Conservation (phyloP, 1,284 basidiomycete genomes). For the Kalmanozyma brasiliensis region DNA sequence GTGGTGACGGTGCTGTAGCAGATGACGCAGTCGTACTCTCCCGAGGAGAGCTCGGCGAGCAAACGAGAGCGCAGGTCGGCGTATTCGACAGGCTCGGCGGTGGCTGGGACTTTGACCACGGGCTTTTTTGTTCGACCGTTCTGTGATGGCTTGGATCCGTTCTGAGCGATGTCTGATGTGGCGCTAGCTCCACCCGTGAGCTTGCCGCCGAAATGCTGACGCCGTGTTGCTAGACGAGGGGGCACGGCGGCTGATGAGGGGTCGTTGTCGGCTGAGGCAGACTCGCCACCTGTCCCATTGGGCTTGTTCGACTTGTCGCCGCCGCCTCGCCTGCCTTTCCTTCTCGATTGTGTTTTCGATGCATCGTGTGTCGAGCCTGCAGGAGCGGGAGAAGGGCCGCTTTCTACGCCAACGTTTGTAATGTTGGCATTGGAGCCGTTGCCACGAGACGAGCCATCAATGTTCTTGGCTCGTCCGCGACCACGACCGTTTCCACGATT, state of each 20-base stretch:
- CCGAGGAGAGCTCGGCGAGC: slow-evolving; percentile 58
- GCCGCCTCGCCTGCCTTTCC: slow-evolving; percentile 9
- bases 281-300: slow-evolving; percentile 2
- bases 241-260: slow-evolving; percentile 3
- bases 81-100: slow-evolving; percentile 48
- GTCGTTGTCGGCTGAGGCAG: background rate
- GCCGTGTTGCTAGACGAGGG: slow-evolving; percentile 22
- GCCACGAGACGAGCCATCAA: background rate
- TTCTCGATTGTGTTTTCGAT: slow-evolving; percentile 6
- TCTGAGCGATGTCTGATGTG: slow-evolving; percentile 3
- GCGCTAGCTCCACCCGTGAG: slow-evolving; percentile 26
- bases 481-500: slow-evolving; percentile 15
- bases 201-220: slow-evolving; percentile 54
- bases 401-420: background rate
- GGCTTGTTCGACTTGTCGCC: slow-evolving; percentile 11
- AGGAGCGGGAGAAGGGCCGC: background rate
- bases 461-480: slow-evolving; percentile 26
- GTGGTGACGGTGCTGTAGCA: slow-evolving; percentile 63
- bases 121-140: slow-evolving; percentile 30
- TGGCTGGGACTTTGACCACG: slow-evolving; percentile 22
- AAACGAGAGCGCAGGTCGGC: slow-evolving; percentile 63
- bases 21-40: slow-evolving; percentile 64
- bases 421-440: background rate
- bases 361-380: background rate
- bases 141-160: slow-evolving; percentile 11